A percentile compares a stretch with the other conserved stretches of the same genome.
These are phyloP conservation scores for Umbelopsis sp. DNA, from an alignment of 192 early-diverging fungal species.

Conservation along the genomic window DNA sequence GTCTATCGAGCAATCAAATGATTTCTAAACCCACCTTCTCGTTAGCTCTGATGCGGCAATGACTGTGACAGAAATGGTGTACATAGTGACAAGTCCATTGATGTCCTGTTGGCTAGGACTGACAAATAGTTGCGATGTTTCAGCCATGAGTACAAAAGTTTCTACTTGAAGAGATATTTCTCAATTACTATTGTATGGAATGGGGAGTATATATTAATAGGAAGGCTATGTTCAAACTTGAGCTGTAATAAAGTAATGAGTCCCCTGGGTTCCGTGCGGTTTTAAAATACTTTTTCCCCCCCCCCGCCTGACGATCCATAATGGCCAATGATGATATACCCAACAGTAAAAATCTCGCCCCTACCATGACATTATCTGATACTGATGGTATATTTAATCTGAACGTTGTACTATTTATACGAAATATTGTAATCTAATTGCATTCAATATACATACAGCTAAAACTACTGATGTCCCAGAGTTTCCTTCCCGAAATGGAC, in stretches of 20 bases:
- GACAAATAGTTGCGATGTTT: not conserved
- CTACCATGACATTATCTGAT: not conserved
- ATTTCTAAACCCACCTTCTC: not conserved
- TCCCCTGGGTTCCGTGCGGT: not conserved
- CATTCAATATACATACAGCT: not conserved
- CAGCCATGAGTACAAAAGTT: not conserved
- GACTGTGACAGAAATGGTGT: not conserved
- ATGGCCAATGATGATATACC: not conserved
- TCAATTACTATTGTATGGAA: not conserved
- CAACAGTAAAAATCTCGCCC: not conserved
- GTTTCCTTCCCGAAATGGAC: constrained; percentile 39
- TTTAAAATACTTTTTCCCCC: not conserved
- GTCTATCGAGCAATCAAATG: too few species aligned
- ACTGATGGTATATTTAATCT: not conserved
- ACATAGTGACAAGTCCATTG: not conserved
- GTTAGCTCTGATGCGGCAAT: not conserved
- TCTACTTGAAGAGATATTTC: not conserved
- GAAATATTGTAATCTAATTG: too few species aligned
- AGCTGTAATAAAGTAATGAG: not conserved
- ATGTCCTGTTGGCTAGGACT: not conserved
- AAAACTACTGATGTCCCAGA: constrained; percentile 28
- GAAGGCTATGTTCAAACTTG: not conserved
- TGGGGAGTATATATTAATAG: not conserved
- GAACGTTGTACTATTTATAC: not conserved
- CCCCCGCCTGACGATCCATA: not conserved